Evolutionary conservation across 495 filamentous ascomycete genomes (phyloP).

Genomic region (Tuber melanosporum): DNA sequence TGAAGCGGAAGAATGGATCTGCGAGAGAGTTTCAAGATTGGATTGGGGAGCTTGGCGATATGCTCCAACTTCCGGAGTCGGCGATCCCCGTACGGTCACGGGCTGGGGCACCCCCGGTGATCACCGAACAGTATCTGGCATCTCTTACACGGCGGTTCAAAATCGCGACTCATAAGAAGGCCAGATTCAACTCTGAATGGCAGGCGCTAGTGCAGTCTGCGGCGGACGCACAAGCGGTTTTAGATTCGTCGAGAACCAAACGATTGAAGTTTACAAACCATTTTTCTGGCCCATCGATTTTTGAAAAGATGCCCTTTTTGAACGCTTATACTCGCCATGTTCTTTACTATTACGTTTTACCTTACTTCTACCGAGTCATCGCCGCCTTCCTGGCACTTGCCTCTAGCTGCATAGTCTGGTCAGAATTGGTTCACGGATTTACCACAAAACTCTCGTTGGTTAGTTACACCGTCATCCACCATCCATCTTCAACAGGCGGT

Average conservation of each 20-base stretch:
- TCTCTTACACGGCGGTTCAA: conserved; percentile 75
- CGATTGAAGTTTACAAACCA: conserved; percentile 64
- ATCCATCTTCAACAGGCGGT: conserved; percentile 57
- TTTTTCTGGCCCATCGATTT: conserved; percentile 51
- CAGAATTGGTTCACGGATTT: conserved; percentile 74
- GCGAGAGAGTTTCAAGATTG: conserved; percentile 78
- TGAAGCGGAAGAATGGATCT: conserved; percentile 74
- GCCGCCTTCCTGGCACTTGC: conserved; percentile 62
- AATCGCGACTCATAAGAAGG: conserved; percentile 72
- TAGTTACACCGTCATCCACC: conserved; percentile 75
- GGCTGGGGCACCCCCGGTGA: conserved; percentile 60
- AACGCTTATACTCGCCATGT: conserved; percentile 81
- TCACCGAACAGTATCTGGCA: conserved; percentile 88
- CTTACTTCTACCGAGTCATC: conserved; percentile 55
- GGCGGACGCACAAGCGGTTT: conserved; percentile 66
- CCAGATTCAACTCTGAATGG: conserved; percentile 80
- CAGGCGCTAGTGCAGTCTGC: conserved; percentile 67
- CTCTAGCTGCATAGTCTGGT: conserved; percentile 81
- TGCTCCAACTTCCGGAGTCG: conserved; percentile 60
- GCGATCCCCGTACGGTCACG: conserved; percentile 46
- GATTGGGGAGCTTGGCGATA: conserved; percentile 83
- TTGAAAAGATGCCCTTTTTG: conserved; percentile 55
- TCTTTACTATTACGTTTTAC: conserved; percentile 62
- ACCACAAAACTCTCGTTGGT: conserved; percentile 73
- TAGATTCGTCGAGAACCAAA: conserved; percentile 76